A percentile compares a stretch with the other conserved stretches of the same genome.
These are phyloP conservation scores for Coccomyxa subellipsoidea DNA, from an alignment of 163 green algal species.

Conservation along the genomic window DNA sequence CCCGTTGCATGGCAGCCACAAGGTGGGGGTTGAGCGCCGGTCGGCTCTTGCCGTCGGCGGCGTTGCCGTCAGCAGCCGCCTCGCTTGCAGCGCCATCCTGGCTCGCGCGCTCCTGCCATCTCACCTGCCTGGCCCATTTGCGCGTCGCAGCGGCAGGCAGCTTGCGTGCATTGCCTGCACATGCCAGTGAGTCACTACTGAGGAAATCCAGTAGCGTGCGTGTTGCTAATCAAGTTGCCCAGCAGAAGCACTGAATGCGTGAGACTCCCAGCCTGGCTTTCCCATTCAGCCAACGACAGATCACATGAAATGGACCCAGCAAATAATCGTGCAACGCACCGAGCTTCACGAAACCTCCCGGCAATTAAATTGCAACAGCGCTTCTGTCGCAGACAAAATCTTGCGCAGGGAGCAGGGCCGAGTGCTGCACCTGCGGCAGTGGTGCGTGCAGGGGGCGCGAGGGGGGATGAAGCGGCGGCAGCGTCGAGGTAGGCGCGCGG, in stretches of 20 bases:
- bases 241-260: too few species aligned
- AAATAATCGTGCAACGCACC: too few species aligned
- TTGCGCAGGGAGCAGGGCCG: too few species aligned
- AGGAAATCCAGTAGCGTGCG: too few species aligned
- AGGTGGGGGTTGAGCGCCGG: not conserved
- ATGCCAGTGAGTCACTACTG: too few species aligned
- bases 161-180: conserved; percentile 1
- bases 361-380: not conserved
- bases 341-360: too few species aligned
- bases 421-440: not conserved
- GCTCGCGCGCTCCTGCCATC: not conserved
- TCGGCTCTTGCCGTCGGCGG: not conserved
- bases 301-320: too few species aligned
- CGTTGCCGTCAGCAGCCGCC: not conserved
- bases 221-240: too few species aligned
- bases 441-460: not conserved
- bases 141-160: not conserved
- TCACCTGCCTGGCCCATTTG: not conserved
- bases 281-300: too few species aligned
- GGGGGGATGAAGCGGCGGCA: not conserved
- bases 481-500: not conserved
- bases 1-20: not conserved
- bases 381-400: too few species aligned
- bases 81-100: not conserved
- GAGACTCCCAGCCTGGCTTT: too few species aligned